A percentile compares a stretch with the other conserved stretches of the same genome.
Evolutionary conservation across 177 flowering plant genomes (phyloP).

Genomic region (Vitis hybrid): DNA sequence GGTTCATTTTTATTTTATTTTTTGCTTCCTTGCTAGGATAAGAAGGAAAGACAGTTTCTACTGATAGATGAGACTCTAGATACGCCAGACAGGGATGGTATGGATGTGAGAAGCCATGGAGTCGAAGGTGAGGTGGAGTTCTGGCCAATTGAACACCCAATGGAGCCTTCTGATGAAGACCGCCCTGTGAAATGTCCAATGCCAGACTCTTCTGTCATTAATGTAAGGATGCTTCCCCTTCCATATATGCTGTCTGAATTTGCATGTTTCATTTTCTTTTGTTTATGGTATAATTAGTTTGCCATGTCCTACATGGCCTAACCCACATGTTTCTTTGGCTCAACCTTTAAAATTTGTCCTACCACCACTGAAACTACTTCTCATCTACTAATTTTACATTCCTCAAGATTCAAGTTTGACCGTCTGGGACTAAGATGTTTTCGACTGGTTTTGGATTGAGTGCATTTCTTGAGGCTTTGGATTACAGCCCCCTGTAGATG

Average conservation of each 20-base stretch:
- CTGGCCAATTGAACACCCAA: conserved; percentile 63
- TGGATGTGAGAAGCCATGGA: conserved; percentile 8
- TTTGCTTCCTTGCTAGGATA: conserved; percentile 20
- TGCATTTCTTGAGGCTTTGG: no score
- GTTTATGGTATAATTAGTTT: no score
- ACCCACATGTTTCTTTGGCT: background rate
- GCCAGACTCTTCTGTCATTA: conserved; percentile 40
- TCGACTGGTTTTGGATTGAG: no score
- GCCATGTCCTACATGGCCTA: no score
- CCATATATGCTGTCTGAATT: background rate
- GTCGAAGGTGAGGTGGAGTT: conserved; percentile 36
- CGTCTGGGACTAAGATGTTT: no score
- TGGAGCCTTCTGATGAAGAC: conserved; percentile 64
- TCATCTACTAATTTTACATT: background rate
- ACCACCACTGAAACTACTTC: no score
- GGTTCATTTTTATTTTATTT: background rate
- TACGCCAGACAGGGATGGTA: conserved; percentile 4
- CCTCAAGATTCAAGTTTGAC: background rate
- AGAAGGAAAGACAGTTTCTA: conserved; percentile 19
- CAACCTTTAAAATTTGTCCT: no score
- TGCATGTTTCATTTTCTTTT: background rate
- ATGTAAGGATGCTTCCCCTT: conserved; percentile 25
- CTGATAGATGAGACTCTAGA: conserved; percentile 16
- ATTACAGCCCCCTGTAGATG: no score
- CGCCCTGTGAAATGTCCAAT: conserved; percentile 70